These are phyloP conservation scores for Solanum hybrid DNA, from an alignment of 305 asterid genomes.

Conservation along the genomic window DNA sequence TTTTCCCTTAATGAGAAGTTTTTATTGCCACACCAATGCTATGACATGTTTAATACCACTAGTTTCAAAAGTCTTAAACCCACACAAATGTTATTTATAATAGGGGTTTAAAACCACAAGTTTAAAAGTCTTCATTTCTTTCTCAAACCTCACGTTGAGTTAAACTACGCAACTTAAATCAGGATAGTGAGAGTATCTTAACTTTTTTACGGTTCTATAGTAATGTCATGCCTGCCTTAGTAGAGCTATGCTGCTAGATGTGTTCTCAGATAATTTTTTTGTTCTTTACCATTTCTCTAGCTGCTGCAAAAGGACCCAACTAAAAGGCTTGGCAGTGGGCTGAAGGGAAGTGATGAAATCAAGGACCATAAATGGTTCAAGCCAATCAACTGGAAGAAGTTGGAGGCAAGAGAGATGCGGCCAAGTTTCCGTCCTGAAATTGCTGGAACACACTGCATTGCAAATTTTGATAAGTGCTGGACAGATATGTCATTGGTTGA, in stretches of 20 bases:
- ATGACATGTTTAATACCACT: neutral
- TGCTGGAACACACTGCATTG: conserved; percentile 52
- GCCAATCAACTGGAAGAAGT: conserved; percentile 59
- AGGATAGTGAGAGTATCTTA: neutral
- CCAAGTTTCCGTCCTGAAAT: conserved; percentile 58
- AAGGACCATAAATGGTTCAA: conserved; percentile 59
- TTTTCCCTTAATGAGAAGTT: neutral
- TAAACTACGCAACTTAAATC: neutral
- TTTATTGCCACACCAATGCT: neutral
- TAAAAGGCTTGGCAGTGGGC: conserved; percentile 47
- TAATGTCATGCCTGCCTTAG: neutral
- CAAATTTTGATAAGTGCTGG: conserved; percentile 55
- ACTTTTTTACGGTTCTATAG: neutral
- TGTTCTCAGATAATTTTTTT: neutral
- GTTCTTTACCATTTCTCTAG: conserved; percentile 5
- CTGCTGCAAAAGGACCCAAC: conserved; percentile 55
- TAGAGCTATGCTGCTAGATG: neutral
- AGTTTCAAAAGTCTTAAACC: neutral
- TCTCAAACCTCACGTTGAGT: neutral
- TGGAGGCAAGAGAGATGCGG: conserved; percentile 40
- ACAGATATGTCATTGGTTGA: conserved; percentile 57
- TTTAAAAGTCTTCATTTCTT: neutral
- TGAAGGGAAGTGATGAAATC: conserved; percentile 51
- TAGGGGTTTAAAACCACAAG: neutral
- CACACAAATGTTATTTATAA: neutral